Conservation (phyloP, 2,329 filamentous ascomycete species). For the Exophiala xenobiotica region DNA sequence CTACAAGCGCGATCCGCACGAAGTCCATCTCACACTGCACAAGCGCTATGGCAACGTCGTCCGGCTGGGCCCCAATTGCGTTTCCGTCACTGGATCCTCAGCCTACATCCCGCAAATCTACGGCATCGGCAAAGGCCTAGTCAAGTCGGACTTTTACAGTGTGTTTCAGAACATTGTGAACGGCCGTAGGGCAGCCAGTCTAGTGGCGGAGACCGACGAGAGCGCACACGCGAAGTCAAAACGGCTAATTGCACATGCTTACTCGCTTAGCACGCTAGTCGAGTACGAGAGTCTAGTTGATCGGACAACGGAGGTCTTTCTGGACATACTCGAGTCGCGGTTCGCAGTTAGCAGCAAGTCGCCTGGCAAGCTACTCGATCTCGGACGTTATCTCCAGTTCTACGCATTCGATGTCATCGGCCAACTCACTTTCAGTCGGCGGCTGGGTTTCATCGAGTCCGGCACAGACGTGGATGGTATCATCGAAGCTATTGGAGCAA, state of each 20-base stretch:
- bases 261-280: slow-evolving; percentile 44
- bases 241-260: slow-evolving; percentile 40
- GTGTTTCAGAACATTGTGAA: slow-evolving; percentile 34
- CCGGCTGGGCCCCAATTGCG: slow-evolving; percentile 34
- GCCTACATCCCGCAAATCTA: slow-evolving; percentile 29
- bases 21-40: slow-evolving; percentile 30
- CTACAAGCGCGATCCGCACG: slow-evolving; percentile 27
- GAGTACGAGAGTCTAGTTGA: slow-evolving; percentile 42
- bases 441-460: slow-evolving; percentile 37
- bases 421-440: slow-evolving; percentile 37
- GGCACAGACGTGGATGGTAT: slow-evolving; percentile 37
- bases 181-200: slow-evolving; percentile 32
- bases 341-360: slow-evolving; percentile 15
- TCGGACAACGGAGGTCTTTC: slow-evolving; percentile 34
- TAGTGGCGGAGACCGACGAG: slow-evolving; percentile 44
- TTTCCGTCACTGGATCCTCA: slow-evolving; percentile 30
- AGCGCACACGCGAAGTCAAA: slow-evolving; percentile 43
- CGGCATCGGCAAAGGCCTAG: slow-evolving; percentile 27
- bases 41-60: slow-evolving; percentile 33
- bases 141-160: slow-evolving; percentile 34
- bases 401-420: slow-evolving; percentile 41
- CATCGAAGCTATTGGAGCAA: slow-evolving; percentile 33
- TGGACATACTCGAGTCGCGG: slow-evolving; percentile 31
- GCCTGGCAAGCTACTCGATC: slow-evolving; percentile 23
- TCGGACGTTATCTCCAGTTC: slow-evolving; percentile 37